A percentile compares a stretch with the other conserved stretches of the same genome.
Conservation (phyloP, 2,329 filamentous ascomycete genomes). For the Sordariomycetes sp. region DNA sequence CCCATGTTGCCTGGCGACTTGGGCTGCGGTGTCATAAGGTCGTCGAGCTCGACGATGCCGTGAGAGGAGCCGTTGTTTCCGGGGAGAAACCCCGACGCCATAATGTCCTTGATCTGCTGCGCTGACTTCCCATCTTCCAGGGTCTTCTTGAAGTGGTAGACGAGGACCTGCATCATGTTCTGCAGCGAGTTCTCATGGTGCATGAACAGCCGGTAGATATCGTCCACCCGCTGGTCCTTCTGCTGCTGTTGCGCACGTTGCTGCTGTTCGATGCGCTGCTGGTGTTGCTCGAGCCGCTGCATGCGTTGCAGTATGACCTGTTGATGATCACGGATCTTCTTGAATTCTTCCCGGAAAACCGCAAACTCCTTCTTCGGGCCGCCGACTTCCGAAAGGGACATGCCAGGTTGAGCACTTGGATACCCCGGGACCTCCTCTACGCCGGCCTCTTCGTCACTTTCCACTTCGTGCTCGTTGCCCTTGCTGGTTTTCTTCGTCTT, state of each 20-base stretch:
- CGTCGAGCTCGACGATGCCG: slow-evolving; percentile 52
- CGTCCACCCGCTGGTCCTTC: slow-evolving; percentile 8
- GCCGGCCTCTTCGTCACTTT: slow-evolving; percentile 47
- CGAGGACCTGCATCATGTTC: slow-evolving; percentile 93
- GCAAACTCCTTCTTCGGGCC: slow-evolving; percentile 63
- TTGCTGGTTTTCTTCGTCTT: slow-evolving; percentile 50
- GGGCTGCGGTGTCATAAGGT: slow-evolving; percentile 40
- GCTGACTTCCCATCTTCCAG: slow-evolving; percentile 70
- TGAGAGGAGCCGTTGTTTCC: slow-evolving; percentile 48
- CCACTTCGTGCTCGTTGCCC: slow-evolving; percentile 59
- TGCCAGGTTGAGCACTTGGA: background rate
- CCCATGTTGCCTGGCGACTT: slow-evolving; percentile 24
- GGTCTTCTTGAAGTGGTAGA: slow-evolving; percentile 91
- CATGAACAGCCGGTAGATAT: slow-evolving; percentile 31
- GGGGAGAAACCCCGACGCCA: slow-evolving; percentile 42
- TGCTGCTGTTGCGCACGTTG: slow-evolving; percentile 7
- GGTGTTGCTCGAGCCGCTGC: slow-evolving; percentile 67
- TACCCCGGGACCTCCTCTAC: slow-evolving; percentile 24
- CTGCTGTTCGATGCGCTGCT: slow-evolving; percentile 39
- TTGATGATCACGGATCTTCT: slow-evolving; percentile 77
- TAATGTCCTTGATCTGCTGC: slow-evolving; percentile 74
- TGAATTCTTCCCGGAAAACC: slow-evolving; percentile 68
- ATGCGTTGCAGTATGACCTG: slow-evolving; percentile 77
- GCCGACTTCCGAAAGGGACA: slow-evolving; percentile 4
- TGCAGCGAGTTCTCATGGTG: slow-evolving; percentile 99